These are phyloP conservation scores for Gymnopilus dilepis DNA, from an alignment of 768 basidiomycete genomes.

Conservation along the genomic window DNA sequence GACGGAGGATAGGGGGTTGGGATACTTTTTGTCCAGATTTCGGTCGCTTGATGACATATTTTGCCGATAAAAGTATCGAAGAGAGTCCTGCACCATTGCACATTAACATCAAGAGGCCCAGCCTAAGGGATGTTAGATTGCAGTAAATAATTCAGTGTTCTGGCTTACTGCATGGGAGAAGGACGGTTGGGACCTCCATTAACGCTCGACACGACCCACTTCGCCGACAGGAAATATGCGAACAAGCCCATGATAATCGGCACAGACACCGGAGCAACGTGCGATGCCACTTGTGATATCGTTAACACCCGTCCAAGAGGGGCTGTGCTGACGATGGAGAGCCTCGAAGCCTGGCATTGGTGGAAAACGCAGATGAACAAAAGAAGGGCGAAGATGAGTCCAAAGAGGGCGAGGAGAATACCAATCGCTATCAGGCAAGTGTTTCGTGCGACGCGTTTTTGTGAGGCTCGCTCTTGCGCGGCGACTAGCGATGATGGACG, in stretches of 20 bases:
- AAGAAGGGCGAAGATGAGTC: constrained; percentile 2
- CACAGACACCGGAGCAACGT: constrained; percentile 5
- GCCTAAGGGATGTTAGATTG: background rate
- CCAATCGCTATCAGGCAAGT: background rate
- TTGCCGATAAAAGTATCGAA: background rate
- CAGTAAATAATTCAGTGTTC: background rate
- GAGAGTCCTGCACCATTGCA: constrained; percentile 4
- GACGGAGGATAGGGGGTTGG: constrained; percentile 7
- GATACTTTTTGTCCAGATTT: background rate
- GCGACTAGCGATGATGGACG: background rate
- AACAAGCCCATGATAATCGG: constrained; percentile 7
- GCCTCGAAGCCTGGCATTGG: constrained; percentile 1
- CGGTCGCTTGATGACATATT: background rate
- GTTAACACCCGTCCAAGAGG: constrained; percentile 5
- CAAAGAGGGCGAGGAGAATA: background rate
- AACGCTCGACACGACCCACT: constrained; percentile 3
- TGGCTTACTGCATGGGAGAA: constrained; percentile 3
- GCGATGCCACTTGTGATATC: constrained; percentile 8
- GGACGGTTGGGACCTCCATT: background rate
- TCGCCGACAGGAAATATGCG: constrained; percentile 1
- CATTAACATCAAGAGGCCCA: background rate
- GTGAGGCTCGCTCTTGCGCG: constrained; percentile 2
- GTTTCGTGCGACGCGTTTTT: background rate
- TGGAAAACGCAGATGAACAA: constrained; percentile 9
- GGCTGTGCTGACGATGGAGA: constrained; percentile 6